Base-by-base conservation (phyloP, 2,329 filamentous ascomycete species). In the Venturia asperata region DNA sequence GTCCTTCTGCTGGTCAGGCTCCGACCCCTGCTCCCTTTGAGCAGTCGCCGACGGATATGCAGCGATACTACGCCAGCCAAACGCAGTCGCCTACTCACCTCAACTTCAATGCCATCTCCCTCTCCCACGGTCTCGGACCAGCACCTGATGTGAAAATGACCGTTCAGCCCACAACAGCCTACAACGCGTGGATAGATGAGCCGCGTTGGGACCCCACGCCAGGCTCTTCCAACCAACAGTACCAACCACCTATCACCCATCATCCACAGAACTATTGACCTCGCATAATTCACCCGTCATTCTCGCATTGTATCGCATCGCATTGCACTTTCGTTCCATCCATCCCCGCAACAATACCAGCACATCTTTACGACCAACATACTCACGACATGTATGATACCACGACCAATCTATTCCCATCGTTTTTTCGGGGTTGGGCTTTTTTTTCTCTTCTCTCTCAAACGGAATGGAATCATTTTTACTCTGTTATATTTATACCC, bases 301-400 rank as follows among this genome's bases (percentile, higher is more conserved):
- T 34, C 30, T 34, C 30, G 30, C 30, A 34, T 34, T 6, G 30
- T 34, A 34, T 34, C 30, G 30, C 30, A 34, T 34, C 3, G 30
- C 30, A 34, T 34, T 6, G 30, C 30, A 34, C 30, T 34, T 34
- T 47, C 45, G 19, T 1, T 52, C 47, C 11, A 11, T 27, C 21
- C 6, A 24, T 27, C 7, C 13, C 21, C 21, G 2, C 4, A 52
- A 27, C 13, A 52, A 3, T 9, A 27, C 27, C 9, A 37, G 9
- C 21, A 47, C 30, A 37, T n/a, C 3, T 4, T 58, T 58, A 58
- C 30, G 52, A 37, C 52, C 52, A 34, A 58, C 30, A 39, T 58
- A 58, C 52, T 58, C 17, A 58, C 37, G 52, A 58, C 21, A 52
- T 58, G 37, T 37, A 58, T 37, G 52, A 58, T 58, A 58, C 30